phyloP scores from a whole-genome alignment of 495 filamentous ascomycete species.

The Penicillium ochrochloron region DNA sequence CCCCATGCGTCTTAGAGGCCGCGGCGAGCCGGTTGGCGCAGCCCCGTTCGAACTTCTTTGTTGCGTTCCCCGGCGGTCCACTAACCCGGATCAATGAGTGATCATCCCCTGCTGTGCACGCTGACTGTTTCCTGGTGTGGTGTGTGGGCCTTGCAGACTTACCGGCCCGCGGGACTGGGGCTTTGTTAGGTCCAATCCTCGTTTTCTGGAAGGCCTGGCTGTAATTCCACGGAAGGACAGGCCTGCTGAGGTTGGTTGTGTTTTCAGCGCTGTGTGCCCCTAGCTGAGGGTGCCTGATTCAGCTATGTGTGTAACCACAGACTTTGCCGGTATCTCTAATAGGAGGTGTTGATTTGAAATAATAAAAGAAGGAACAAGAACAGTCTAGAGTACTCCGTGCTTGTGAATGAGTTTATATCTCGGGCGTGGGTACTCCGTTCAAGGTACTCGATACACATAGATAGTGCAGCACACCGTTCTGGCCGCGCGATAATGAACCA shows the following conservation, averaged over 20 bases:
- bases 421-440: not conserved
- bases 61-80: not conserved
- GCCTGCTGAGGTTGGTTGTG: not conserved
- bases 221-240: not conserved
- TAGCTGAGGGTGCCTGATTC: not conserved
- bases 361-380: not conserved
- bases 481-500: not conserved
- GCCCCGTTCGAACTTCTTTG: not conserved
- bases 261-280: not conserved
- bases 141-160: constrained; percentile 6
- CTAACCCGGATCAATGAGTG: not conserved
- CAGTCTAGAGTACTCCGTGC: not conserved
- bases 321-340: not conserved
- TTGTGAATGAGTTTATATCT: not conserved
- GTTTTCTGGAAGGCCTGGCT: constrained; percentile 1
- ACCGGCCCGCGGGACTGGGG: not conserved
- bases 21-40: constrained; percentile 1
- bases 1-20: not conserved
- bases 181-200: not conserved
- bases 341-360: not conserved
- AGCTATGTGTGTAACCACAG: not conserved
- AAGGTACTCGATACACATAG: not conserved
- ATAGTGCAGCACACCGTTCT: not conserved
- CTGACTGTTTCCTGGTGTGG: constrained; percentile 1
- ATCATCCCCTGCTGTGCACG: constrained; percentile 4